A percentile compares a stretch with the other conserved stretches of the same genome.
Conservation (phyloP, 2,329 filamentous ascomycete genomes). For the Hypoxylon sp. region DNA sequence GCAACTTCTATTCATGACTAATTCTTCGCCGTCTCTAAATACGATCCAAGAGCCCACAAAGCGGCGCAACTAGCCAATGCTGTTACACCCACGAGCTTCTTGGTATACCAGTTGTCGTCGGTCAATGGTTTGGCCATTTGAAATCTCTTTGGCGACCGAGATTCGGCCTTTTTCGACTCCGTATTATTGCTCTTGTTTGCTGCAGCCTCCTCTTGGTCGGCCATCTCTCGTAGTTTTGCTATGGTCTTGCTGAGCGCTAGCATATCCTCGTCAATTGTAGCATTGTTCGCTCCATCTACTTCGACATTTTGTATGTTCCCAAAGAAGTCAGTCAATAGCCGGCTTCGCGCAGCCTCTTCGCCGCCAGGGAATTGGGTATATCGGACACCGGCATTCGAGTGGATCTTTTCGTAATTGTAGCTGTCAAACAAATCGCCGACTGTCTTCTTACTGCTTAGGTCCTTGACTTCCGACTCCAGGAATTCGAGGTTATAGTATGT, state of each 20-base stretch:
- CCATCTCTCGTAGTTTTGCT: slow-evolving; percentile 63
- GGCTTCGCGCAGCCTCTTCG: slow-evolving; percentile 78
- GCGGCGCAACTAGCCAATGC: slow-evolving; percentile 71
- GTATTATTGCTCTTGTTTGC: slow-evolving; percentile 49
- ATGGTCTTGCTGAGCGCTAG: slow-evolving; percentile 79
- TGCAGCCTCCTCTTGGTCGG: slow-evolving; percentile 58
- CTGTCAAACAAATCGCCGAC: slow-evolving; percentile 95
- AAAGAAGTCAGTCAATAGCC: slow-evolving; percentile 95
- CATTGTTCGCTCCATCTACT: slow-evolving; percentile 74
- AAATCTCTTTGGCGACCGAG: slow-evolving; percentile 53
- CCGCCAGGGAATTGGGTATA: slow-evolving; percentile 96
- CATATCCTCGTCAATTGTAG: slow-evolving; percentile 78
- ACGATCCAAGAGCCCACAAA: slow-evolving; percentile 70
- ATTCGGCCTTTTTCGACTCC: slow-evolving; percentile 41
- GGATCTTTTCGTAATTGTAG: slow-evolving; percentile 94
- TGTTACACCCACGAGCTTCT: slow-evolving; percentile 72
- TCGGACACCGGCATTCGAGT: slow-evolving; percentile 89
- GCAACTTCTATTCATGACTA: slow-evolving; percentile 10
- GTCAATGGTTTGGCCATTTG: slow-evolving; percentile 71
- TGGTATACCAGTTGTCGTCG: slow-evolving; percentile 75
- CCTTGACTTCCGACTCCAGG: slow-evolving; percentile 88
- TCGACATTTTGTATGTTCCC: slow-evolving; percentile 98
- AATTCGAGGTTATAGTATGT: slow-evolving; percentile 99
- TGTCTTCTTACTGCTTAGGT: slow-evolving; percentile 87
- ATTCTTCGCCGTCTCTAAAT: slow-evolving; percentile 56